Evolutionary conservation across 805 yeast genomes (phyloP).

Genomic region (Candida xyloterini): DNA sequence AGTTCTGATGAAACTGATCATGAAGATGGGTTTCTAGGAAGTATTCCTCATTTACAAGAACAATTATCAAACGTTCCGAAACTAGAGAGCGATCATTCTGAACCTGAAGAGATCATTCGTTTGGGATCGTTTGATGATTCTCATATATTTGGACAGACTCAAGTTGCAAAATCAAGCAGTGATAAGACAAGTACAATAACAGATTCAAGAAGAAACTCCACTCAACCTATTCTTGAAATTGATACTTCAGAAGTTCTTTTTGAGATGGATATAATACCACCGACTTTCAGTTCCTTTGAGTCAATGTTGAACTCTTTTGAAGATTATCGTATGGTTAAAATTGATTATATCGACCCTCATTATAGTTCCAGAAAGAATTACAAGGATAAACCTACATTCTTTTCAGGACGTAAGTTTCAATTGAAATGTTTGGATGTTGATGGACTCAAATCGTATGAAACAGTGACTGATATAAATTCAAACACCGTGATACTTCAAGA

Average conservation of each 20-base stretch:
- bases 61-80: constrained; percentile 1
- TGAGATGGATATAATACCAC: constrained; percentile 19
- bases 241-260: constrained; percentile 8
- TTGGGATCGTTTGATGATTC: constrained; percentile 12
- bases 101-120: neutral
- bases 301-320: constrained; percentile 37
- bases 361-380: constrained; percentile 54
- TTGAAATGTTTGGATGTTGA: constrained; percentile 40
- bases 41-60: constrained; percentile 23
- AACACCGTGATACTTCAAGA: neutral
- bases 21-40: constrained; percentile 25
- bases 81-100: neutral
- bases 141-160: constrained; percentile 7
- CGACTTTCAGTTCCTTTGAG: constrained; percentile 13
- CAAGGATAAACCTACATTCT: constrained; percentile 51
- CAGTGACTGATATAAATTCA: constrained; percentile 4
- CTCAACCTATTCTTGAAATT: neutral
- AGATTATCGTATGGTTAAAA: constrained; percentile 43
- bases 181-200: neutral
- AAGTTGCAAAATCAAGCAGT: constrained; percentile 1
- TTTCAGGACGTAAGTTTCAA: constrained; percentile 63
- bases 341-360: constrained; percentile 60
- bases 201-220: neutral
- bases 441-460: constrained; percentile 18
- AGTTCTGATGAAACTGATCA: constrained; percentile 19